phyloP scores from a whole-genome alignment of 768 basidiomycete species.

The Phlebiopsis flavidoalba region DNA sequence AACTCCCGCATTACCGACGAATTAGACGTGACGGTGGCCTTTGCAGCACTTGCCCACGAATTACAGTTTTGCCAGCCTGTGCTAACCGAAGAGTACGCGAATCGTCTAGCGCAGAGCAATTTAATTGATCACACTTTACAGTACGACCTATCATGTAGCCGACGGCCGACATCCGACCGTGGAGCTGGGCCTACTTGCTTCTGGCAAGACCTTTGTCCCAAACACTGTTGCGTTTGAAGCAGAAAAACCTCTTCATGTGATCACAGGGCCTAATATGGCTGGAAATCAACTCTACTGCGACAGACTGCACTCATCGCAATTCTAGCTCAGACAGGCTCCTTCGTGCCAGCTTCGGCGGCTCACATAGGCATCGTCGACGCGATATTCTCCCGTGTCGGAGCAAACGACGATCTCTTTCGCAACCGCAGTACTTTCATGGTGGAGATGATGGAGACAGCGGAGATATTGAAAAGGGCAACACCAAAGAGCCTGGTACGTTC shows the following conservation, averaged over 20 bases:
- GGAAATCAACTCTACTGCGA: conserved; percentile 88
- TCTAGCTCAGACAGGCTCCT: conserved; percentile 89
- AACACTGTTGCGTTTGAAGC: conserved; percentile 69
- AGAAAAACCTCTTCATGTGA: conserved; percentile 64
- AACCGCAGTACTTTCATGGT: conserved; percentile 98
- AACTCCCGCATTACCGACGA: conserved; percentile 84
- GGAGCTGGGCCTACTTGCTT: conserved; percentile 74
- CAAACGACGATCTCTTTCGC: conserved; percentile 90
- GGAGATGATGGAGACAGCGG: conserved; percentile 94
- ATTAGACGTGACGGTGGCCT: conserved; percentile 77
- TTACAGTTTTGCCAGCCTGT: conserved; percentile 70
- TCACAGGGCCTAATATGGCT: conserved; percentile 96
- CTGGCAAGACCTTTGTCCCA: conserved; percentile 76
- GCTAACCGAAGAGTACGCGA: conserved; percentile 62
- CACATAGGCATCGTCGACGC: conserved; percentile 83
- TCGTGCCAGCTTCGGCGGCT: conserved; percentile 85
- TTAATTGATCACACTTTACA: conserved; percentile 19
- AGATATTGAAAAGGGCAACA: conserved; percentile 84
- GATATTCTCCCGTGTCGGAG: conserved; percentile 91
- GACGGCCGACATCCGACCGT: conserved; percentile 93
- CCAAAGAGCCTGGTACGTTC: conserved; percentile 68
- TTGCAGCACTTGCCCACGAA: conserved; percentile 76
- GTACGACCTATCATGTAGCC: conserved; percentile 56
- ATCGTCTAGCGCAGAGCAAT: background rate
- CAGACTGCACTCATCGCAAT: conserved; percentile 88